Conservation (phyloP, 345 rosid genomes). For the Barbarea vulgaris region DNA sequence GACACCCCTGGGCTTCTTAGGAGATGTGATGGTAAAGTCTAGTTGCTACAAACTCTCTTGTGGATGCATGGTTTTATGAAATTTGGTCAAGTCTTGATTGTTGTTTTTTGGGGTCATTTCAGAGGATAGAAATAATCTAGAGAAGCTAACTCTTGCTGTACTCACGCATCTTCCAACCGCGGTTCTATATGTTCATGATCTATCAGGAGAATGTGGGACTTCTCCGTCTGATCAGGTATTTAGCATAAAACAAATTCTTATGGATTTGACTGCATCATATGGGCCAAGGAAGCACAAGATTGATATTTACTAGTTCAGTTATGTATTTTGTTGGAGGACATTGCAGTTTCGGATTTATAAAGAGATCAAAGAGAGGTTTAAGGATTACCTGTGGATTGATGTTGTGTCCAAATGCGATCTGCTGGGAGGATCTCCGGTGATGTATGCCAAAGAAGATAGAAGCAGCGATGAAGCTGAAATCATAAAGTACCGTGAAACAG, state of each 20-base stretch:
- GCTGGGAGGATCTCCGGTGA: constrained; percentile 57
- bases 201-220: constrained; percentile 95
- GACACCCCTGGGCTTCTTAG: constrained; percentile 94
- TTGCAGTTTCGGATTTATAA: constrained; percentile 77
- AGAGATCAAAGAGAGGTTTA: constrained; percentile 76
- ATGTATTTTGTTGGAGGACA: constrained; percentile 15
- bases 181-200: constrained; percentile 85
- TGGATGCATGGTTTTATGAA: background rate
- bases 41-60: constrained; percentile 15
- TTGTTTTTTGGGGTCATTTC: constrained; percentile 15
- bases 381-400: constrained; percentile 78
- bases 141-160: constrained; percentile 89
- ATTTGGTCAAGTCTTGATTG: background rate
- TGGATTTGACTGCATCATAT: constrained; percentile 4
- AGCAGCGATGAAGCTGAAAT: constrained; percentile 52
- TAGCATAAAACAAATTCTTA: constrained; percentile 26
- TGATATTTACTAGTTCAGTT: constrained; percentile 8
- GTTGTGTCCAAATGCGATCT: constrained; percentile 88
- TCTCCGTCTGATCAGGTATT: constrained; percentile 86
- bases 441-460: constrained; percentile 60
- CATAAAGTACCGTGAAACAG: constrained; percentile 59
- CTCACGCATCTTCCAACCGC: constrained; percentile 95
- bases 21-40: constrained; percentile 76
- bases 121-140: constrained; percentile 93
- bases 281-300: background rate